Evolutionary conservation across 805 yeast species (phyloP), one percentile per base, ranked within the genome.

Genomic region (Pichia scutulata): DNA sequence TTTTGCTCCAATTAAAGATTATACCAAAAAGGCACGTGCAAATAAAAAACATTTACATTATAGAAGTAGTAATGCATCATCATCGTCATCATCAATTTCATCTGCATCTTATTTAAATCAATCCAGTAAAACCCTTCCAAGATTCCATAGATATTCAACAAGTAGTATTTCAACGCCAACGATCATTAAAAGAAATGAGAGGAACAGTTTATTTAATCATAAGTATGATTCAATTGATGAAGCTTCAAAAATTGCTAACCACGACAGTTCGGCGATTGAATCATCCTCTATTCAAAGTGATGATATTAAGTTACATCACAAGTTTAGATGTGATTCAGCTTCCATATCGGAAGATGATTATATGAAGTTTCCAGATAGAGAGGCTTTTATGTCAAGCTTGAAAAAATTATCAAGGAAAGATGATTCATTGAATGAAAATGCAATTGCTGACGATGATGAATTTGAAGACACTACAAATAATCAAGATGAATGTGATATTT

Each of bases 1-100:
- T 0, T 85, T 86, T 68, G 80, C 81, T 5, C 81, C 82, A 18
- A 67, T 68, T 18, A 64, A 61, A 44, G 65, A 65, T 45, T 68
- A 66, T 46, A 65, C 69, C 1, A 56, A 56, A 30, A 57, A 52
- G 21, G 52, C 52, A 14, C 40, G 52, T 18, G 46, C 41, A 18
- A 46, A 16, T 33, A 50, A 40, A 43, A 50, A 26, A 42, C 18
- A 41, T 26, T 50, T 47, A 21, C 43, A 41, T 26, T 46, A 25
- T 39, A 39, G 44, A 10, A 46, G 22, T 23, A 33, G 14, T 33
- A 6, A 30, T 19, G 7, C 46, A 2, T 10, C 47, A 45, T 41
- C 55, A 18, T 25, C 50, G 37, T 39, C 44, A 23, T 21, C 52
- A 39, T 42, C 52, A 48, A 26, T 52, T 49, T 19, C 53, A 49